A percentile compares a stretch with the other conserved stretches of the same genome.
Conservation (phyloP, 192 early-diverging fungal genomes). For the Coemansia sp. region DNA sequence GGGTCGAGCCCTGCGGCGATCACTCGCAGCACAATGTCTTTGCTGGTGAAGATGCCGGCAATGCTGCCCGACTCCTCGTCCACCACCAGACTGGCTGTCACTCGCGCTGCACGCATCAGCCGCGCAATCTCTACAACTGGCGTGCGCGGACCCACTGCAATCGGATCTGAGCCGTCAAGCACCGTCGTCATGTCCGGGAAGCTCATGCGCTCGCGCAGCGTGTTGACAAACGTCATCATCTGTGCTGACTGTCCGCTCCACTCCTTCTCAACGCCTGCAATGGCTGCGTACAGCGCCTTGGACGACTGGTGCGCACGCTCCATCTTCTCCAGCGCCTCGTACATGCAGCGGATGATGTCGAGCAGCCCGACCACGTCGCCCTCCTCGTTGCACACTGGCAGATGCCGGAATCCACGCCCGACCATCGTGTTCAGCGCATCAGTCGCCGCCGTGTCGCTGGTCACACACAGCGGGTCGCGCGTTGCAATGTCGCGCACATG, state of each 20-base stretch:
- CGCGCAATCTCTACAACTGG: constrained; percentile 72
- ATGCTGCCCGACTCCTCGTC: constrained; percentile 63
- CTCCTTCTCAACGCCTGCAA: constrained; percentile 79
- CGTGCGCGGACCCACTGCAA: constrained; percentile 63
- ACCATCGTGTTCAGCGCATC: constrained; percentile 85
- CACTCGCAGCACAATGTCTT: constrained; percentile 84
- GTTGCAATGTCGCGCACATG: constrained; percentile 90
- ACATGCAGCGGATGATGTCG: constrained; percentile 83
- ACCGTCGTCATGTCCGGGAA: constrained; percentile 88
- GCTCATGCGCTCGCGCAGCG: constrained; percentile 78
- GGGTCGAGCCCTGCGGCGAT: constrained; percentile 88
- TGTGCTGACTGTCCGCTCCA: constrained; percentile 70
- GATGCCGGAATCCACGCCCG: constrained; percentile 77
- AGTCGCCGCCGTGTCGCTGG: constrained; percentile 72
- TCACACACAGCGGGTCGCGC: constrained; percentile 85
- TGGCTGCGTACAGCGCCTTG: constrained; percentile 74
- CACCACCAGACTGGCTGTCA: constrained; percentile 75
- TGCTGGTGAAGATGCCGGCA: constrained; percentile 91
- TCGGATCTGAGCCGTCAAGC: constrained; percentile 65
- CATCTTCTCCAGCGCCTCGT: constrained; percentile 83
- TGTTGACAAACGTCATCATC: constrained; percentile 70
- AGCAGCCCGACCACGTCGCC: constrained; percentile 81
- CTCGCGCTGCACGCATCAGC: constrained; percentile 69
- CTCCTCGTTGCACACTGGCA: constrained; percentile 84
- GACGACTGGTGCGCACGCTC: constrained; percentile 80